These are phyloP conservation scores for Panaeolus cyanescens DNA, from an alignment of 768 basidiomycete genomes.

Conservation along the genomic window DNA sequence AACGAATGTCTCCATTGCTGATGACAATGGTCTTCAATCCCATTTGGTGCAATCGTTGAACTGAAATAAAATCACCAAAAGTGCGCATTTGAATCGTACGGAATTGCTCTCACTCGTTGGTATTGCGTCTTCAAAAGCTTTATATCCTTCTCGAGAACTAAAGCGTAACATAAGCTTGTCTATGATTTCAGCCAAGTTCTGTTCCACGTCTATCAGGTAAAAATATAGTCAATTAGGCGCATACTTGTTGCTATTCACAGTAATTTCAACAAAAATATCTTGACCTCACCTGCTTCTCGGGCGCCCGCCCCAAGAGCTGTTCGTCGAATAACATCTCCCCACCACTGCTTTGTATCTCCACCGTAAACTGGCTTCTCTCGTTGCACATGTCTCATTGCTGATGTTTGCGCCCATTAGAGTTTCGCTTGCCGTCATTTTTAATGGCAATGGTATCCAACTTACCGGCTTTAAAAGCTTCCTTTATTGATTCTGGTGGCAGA, in stretches of 20 bases:
- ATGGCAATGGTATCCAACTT: slow-evolving; percentile 9
- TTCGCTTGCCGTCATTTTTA: not conserved
- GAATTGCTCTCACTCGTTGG: slow-evolving; percentile 25
- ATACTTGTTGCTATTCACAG: not conserved
- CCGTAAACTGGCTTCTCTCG: slow-evolving; percentile 59
- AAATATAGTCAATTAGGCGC: not conserved
- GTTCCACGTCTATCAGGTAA: slow-evolving; percentile 48
- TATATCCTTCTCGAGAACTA: slow-evolving; percentile 71
- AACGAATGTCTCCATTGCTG: slow-evolving; percentile 74
- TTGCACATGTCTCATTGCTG: slow-evolving; percentile 51
- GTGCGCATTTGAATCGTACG: not conserved
- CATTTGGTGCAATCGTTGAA: slow-evolving; percentile 45
- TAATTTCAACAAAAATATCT: not conserved
- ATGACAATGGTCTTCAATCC: slow-evolving; percentile 58
- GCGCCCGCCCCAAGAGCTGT: slow-evolving; percentile 81
- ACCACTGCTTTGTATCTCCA: slow-evolving; percentile 62
- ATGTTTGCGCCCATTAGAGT: not conserved
- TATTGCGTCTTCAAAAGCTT: slow-evolving; percentile 32
- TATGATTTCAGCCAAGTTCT: slow-evolving; percentile 57
- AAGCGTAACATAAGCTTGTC: slow-evolving; percentile 65
- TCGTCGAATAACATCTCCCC: slow-evolving; percentile 73
- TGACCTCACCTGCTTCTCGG: slow-evolving; percentile 47
- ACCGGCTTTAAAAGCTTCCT: slow-evolving; percentile 64
- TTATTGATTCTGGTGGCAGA: slow-evolving; percentile 53
- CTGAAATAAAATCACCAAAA: slow-evolving; percentile 28